Conservation (phyloP, 1,139 yeast genomes). For the Candida albicans region DNA sequence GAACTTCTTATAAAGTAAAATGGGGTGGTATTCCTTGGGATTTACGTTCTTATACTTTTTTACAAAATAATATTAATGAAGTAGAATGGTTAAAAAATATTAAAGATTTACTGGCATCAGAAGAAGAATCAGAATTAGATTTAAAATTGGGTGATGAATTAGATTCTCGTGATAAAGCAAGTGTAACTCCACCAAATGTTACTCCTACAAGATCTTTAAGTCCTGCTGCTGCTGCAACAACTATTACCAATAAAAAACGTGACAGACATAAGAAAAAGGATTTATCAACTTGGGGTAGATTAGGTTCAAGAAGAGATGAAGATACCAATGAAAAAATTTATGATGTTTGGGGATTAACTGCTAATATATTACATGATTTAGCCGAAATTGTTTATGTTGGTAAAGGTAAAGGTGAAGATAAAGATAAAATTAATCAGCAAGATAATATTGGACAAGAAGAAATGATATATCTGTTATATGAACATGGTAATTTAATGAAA, state of each 20-base stretch:
- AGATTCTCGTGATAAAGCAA: slow-evolving; percentile 15
- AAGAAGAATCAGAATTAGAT: slow-evolving; percentile 37
- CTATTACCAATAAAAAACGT: slow-evolving; percentile 6
- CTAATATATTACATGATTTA: slow-evolving; percentile 77
- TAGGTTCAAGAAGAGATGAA: slow-evolving; percentile 41
- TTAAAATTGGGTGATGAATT: slow-evolving; percentile 15
- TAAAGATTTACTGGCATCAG: slow-evolving; percentile 55
- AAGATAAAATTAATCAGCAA: slow-evolving; percentile 13
- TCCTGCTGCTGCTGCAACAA: too few relatives aligned
- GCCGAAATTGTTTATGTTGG: slow-evolving; percentile 54
- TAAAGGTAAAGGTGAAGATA: slow-evolving; percentile 7
- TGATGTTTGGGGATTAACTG: slow-evolving; percentile 91
- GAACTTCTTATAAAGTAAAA: slow-evolving; percentile 38
- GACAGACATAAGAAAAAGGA: slow-evolving; percentile 5
- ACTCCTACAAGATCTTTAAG: slow-evolving; percentile 9
- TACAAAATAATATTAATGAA: slow-evolving; percentile 55
- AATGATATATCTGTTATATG: slow-evolving; percentile 54
- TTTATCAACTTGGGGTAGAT: slow-evolving; percentile 37
- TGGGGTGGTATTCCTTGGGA: slow-evolving; percentile 79
- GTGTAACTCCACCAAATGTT: slow-evolving; percentile 15
- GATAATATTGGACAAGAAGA: slow-evolving; percentile 63
- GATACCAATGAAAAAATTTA: slow-evolving; percentile 47
- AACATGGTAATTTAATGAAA: slow-evolving; percentile 50
- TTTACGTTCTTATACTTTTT: slow-evolving; percentile 60
- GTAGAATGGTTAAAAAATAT: slow-evolving; percentile 63